Conservation (phyloP, 129 eudicot species). For the Dittrichia graveolens region DNA sequence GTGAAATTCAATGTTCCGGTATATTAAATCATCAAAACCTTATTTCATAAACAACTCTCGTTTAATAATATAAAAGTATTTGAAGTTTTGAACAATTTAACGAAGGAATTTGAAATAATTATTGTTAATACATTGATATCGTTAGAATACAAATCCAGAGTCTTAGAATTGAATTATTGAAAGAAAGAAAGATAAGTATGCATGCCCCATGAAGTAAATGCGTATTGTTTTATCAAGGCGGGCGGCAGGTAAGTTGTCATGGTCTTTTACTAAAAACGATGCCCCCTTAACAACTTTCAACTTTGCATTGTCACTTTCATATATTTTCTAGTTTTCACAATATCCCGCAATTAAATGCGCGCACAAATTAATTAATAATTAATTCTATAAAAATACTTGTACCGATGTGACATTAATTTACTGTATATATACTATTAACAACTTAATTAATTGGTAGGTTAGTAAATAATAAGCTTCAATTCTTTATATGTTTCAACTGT, state of each 20-base stretch:
- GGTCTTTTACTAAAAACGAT: conserved; percentile 17
- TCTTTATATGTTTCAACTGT: neutral
- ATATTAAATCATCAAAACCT: no score
- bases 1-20: no score
- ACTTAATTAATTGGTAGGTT: conserved; percentile 14
- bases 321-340: neutral
- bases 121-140: no score
- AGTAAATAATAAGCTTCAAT: neutral
- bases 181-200: conserved; percentile 17
- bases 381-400: neutral
- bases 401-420: conserved; percentile 27
- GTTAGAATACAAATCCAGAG: no score
- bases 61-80: no score
- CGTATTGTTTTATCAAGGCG: conserved; percentile 24
- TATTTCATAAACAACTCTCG: no score
- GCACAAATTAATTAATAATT: neutral
- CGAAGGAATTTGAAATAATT: no score
- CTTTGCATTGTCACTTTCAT: conserved; percentile 17
- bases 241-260: conserved; percentile 29
- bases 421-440: neutral
- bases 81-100: no score
- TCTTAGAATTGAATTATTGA: conserved; percentile 19
- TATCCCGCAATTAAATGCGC: conserved; percentile 20
- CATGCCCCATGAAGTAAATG: conserved; percentile 31
- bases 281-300: neutral